phyloP scores from a whole-genome alignment of 495 filamentous ascomycete species.

The Aspergillus campestris region DNA sequence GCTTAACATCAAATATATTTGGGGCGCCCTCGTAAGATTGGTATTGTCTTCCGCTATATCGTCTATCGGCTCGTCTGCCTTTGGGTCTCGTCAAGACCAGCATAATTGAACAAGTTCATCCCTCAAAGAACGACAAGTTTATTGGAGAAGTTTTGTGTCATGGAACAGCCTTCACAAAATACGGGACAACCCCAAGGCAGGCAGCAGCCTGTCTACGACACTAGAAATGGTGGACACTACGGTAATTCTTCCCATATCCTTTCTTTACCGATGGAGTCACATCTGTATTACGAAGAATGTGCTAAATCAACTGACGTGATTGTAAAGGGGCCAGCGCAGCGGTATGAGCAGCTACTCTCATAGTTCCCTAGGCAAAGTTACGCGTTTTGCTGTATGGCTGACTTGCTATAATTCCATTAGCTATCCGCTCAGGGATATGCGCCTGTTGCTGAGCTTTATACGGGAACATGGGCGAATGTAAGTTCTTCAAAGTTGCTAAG shows the following conservation, averaged over 20 bases:
- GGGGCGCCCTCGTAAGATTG: too few species aligned
- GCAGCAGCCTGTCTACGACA: constrained; percentile 67
- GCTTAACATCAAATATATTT: too few species aligned
- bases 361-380: not conserved
- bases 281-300: too few species aligned
- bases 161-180: constrained; percentile 50
- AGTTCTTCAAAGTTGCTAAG: constrained; percentile 10
- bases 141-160: constrained; percentile 14
- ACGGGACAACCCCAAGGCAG: constrained; percentile 48
- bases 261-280: not conserved
- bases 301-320: not conserved
- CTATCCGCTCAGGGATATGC: constrained; percentile 71
- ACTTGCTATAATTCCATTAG: constrained; percentile 25
- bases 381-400: constrained; percentile 1
- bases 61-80: not conserved
- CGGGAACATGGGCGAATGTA: constrained; percentile 93
- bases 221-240: constrained; percentile 77
- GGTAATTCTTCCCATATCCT: constrained; percentile 38
- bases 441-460: constrained; percentile 79
- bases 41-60: not conserved
- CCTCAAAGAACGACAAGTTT: too few species aligned
- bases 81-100: too few species aligned
- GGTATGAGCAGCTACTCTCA: constrained; percentile 42
- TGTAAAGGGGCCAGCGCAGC: constrained; percentile 66
- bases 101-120: too few species aligned